Base-by-base conservation (phyloP, 202 grass and related monocot species). In the Carex arenaria region DNA sequence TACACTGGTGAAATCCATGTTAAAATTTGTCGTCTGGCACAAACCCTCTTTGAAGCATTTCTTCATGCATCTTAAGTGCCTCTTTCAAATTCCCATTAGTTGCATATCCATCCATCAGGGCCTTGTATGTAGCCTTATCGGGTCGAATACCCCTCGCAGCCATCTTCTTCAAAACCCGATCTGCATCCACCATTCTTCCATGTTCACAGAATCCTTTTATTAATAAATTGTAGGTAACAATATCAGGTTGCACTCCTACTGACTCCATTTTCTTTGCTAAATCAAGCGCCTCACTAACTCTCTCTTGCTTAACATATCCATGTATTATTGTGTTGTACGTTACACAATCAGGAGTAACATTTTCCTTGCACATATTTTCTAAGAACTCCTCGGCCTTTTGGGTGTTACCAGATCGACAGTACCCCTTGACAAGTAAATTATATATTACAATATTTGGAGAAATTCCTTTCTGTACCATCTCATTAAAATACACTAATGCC, bases 391-490 rank as follows among this genome's bases (percentile, higher is more conserved):
- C 77, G 38, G 87, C 93, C 85, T 92, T 93, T 42, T n/a, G 52
- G 34, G 84, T 71, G 86, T 93, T 80, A 40, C 95, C 91, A 49
- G 86, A 90, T 49, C 86, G 83, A 54, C 96, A 98, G 77, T 89
- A 92, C 72, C 96, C 96, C 80, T 98, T 98, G 75, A 95, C 69
- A 68, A 95, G 90, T 64, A 91, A 95, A 88, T 98, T 98, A 82
- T 88, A 98, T 61, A 89, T 98, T 83, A 85, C 89, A 65, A 98
- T 87, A 52, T 92, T 95, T 81, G 93, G 91, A 43, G 74, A 85
- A 86, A 93, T 82, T 40, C 88, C 82, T 69, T 93, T 92, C 18
- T 77, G 86, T 67, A 82, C 13, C 96, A 98, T 98, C 89, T 98
- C 93, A 89, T 89, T 83, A 76, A 88, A 18, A 64, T 89, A 95